Percentiles rank a stretch among this genome's conserved stretches.
Evolutionary conservation across 169 alveolate genomes (phyloP).

Genomic region (Cryptosporidium xiaoi): DNA sequence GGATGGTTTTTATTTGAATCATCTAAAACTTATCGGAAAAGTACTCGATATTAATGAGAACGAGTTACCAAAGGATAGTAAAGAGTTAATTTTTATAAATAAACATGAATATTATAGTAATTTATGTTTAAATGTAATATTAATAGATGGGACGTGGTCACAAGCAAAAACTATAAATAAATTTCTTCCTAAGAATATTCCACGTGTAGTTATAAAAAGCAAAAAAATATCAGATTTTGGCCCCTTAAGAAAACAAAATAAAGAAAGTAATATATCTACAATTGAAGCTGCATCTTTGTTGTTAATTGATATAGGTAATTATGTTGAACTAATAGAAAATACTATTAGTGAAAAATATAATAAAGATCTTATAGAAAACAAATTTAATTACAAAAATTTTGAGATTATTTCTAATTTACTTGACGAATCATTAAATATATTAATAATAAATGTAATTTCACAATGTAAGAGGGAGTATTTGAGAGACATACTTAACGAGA

Average conservation of each 20-base stretch:
- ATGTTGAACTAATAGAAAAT: background rate
- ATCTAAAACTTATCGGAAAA: background rate
- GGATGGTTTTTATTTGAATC: background rate
- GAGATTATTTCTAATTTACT: background rate
- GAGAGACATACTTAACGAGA: conserved; percentile 19
- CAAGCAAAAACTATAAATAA: conserved; percentile 70
- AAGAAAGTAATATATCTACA: conserved; percentile 59
- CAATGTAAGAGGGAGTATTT: conserved; percentile 66
- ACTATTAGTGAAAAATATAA: background rate
- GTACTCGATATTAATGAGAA: background rate
- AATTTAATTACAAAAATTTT: background rate
- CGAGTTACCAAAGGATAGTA: background rate
- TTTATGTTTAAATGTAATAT: conserved; percentile 22
- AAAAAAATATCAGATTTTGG: conserved; percentile 69
- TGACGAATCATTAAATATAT: conserved; percentile 16
- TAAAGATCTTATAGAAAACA: background rate
- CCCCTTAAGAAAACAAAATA: conserved; percentile 57
- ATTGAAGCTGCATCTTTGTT: conserved; percentile 57
- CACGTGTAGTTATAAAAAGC: conserved; percentile 34
- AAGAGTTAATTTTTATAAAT: background rate
- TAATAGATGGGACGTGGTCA: conserved; percentile 68
- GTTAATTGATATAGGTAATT: conserved; percentile 1
- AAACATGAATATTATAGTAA: background rate
- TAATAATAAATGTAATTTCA: conserved; percentile 42
- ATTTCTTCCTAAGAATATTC: conserved; percentile 14